Evolutionary conservation across 148 eudicot species (phyloP).

Genomic region (Camellia japonica): DNA sequence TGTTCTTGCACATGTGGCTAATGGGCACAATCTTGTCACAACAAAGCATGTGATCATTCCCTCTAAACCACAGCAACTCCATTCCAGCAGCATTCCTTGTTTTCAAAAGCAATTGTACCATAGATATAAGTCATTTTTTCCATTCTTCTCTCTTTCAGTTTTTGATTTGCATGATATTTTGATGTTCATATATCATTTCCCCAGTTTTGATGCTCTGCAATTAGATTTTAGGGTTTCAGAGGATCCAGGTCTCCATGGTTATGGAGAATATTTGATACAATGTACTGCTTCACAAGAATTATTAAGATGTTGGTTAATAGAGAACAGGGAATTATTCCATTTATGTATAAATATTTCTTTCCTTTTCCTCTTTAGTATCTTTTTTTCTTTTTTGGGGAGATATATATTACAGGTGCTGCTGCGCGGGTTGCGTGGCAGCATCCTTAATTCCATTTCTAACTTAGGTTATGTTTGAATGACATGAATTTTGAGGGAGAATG

Average conservation of each 20-base stretch:
- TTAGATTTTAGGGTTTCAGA: constrained; percentile 46
- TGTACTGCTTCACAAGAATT: background rate
- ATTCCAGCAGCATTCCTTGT: background rate
- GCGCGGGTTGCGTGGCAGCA: too few relatives aligned
- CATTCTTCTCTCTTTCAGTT: background rate
- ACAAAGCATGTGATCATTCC: background rate
- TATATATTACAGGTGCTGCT: too few relatives aligned
- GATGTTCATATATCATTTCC: constrained; percentile 11
- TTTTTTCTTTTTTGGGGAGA: background rate
- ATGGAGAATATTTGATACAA: constrained; percentile 18
- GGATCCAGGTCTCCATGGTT: constrained; percentile 23
- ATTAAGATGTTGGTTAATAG: background rate
- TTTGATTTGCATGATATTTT: constrained; percentile 8
- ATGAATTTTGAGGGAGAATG: too few relatives aligned
- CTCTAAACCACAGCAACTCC: constrained; percentile 5
- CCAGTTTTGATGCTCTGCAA: constrained; percentile 32
- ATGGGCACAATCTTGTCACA: constrained; percentile 75
- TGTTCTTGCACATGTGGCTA: constrained; percentile 77
- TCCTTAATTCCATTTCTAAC: too few relatives aligned
- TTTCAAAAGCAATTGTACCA: constrained; percentile 23
- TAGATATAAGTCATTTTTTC: constrained; percentile 16
- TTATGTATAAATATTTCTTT: constrained; percentile 7
- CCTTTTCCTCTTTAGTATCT: background rate
- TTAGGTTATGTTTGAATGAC: too few relatives aligned
- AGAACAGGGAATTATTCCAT: constrained; percentile 4